phyloP scores from a whole-genome alignment of 768 basidiomycete genomes.

The Trametes gibbosa region DNA sequence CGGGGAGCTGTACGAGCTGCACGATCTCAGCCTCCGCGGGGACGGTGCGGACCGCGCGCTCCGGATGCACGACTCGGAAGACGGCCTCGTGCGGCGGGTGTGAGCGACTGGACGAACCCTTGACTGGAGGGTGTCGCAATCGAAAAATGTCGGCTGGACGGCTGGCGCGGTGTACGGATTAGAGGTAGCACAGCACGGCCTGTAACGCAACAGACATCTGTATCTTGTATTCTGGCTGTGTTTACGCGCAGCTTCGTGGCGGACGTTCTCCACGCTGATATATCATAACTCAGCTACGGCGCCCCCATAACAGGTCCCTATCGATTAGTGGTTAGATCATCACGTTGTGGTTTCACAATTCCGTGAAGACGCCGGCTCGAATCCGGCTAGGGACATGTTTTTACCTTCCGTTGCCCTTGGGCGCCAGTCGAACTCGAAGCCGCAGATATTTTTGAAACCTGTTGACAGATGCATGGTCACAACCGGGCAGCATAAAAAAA shows the following conservation, averaged over 20 bases:
- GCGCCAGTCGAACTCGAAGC: too few relatives aligned
- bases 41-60: background rate
- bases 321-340: slow-evolving; percentile 26
- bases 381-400: slow-evolving; percentile 21
- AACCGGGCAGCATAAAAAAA: too few relatives aligned
- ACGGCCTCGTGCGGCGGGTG: background rate
- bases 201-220: background rate
- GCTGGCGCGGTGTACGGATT: background rate
- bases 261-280: too few relatives aligned
- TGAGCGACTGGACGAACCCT: too few relatives aligned
- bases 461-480: too few relatives aligned
- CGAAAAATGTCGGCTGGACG: background rate
- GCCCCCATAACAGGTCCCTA: slow-evolving; percentile 12
- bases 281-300: background rate
- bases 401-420: background rate
- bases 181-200: background rate
- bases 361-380: slow-evolving; percentile 25
- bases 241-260: background rate
- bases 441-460: too few relatives aligned
- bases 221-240: background rate
- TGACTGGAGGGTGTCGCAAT: background rate
- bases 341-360: slow-evolving; percentile 23
- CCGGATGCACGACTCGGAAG: background rate
- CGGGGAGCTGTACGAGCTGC: slow-evolving; percentile 16
- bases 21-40: background rate